Evolutionary conservation across 2,329 filamentous ascomycete species (phyloP).

Genomic region (Diplodia intermedia): DNA sequence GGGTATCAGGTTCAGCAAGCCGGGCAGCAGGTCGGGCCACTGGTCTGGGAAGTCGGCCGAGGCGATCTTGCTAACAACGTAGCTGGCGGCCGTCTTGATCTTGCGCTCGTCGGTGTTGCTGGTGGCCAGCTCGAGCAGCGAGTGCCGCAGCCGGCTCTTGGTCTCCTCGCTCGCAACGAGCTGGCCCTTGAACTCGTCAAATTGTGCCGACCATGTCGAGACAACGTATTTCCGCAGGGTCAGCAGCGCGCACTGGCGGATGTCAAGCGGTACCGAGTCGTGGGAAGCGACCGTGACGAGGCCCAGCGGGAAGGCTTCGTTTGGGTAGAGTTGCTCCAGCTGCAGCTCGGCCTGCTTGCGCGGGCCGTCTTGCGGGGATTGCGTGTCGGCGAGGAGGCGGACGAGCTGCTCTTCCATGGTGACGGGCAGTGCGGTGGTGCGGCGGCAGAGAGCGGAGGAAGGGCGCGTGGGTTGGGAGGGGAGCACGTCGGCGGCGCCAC

Average conservation of each 20-base stretch:
- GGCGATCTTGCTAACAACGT: constrained; percentile 91
- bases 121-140: constrained; percentile 78
- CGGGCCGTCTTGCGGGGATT: constrained; percentile 75
- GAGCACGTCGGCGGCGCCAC: constrained; percentile 30
- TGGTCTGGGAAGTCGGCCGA: constrained; percentile 90
- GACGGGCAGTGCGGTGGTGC: background rate
- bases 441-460: background rate
- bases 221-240: constrained; percentile 83
- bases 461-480: constrained; percentile 13
- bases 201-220: constrained; percentile 79
- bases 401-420: constrained; percentile 91
- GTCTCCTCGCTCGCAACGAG: constrained; percentile 74
- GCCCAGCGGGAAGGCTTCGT: constrained; percentile 75
- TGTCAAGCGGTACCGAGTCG: constrained; percentile 71
- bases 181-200: constrained; percentile 72
- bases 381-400: constrained; percentile 84
- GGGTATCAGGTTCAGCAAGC: constrained; percentile 78
- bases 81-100: constrained; percentile 87
- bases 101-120: constrained; percentile 78
- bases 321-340: constrained; percentile 72
- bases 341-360: constrained; percentile 88
- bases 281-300: constrained; percentile 84
- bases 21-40: constrained; percentile 88
- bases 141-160: constrained; percentile 75
- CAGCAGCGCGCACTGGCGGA: constrained; percentile 84